Conservation (phyloP, 805 yeast genomes). For the Zygosaccharomyces lentus region DNA sequence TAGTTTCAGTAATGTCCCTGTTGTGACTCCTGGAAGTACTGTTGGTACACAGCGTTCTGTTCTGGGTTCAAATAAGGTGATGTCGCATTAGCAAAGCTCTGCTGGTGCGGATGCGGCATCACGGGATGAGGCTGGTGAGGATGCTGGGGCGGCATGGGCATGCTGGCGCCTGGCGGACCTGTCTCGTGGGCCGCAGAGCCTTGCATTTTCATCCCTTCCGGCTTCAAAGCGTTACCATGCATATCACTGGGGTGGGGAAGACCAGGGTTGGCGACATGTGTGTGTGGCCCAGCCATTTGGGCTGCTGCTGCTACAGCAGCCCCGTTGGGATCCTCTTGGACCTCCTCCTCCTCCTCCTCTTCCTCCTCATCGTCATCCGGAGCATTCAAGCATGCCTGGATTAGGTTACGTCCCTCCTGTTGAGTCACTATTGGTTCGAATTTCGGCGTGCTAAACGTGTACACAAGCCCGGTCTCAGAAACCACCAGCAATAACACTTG, state of each 20-base stretch:
- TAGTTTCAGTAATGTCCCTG: constrained; percentile 46
- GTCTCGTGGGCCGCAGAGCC: constrained; percentile 8
- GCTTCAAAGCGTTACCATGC: constrained; percentile 13
- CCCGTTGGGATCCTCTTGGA: constrained; percentile 9
- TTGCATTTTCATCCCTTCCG: constrained; percentile 13
- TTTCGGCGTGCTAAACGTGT: constrained; percentile 98
- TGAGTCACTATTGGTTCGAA: constrained; percentile 96
- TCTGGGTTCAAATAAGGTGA: constrained; percentile 45
- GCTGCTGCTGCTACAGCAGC: constrained; percentile 21
- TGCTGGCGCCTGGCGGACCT: background rate
- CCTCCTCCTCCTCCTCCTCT: constrained; percentile 55
- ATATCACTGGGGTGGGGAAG: constrained; percentile 18
- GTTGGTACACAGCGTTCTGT: constrained; percentile 56
- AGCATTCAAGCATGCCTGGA: constrained; percentile 95
- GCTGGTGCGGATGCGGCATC: constrained; percentile 38
- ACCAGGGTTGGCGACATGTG: constrained; percentile 39
- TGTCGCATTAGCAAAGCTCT: constrained; percentile 27
- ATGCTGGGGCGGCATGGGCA: constrained; percentile 14
- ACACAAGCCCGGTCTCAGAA: constrained; percentile 96
- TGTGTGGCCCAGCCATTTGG: constrained; percentile 30
- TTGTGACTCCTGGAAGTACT: constrained; percentile 57
- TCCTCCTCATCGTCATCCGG: constrained; percentile 79
- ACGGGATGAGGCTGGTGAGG: constrained; percentile 14
- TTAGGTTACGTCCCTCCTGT: constrained; percentile 93
- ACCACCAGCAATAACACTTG: constrained; percentile 93